Evolutionary conservation across 2,329 filamentous ascomycete species (phyloP), one percentile per base, ranked within the genome.

Genomic region (Fusarium annulatum): DNA sequence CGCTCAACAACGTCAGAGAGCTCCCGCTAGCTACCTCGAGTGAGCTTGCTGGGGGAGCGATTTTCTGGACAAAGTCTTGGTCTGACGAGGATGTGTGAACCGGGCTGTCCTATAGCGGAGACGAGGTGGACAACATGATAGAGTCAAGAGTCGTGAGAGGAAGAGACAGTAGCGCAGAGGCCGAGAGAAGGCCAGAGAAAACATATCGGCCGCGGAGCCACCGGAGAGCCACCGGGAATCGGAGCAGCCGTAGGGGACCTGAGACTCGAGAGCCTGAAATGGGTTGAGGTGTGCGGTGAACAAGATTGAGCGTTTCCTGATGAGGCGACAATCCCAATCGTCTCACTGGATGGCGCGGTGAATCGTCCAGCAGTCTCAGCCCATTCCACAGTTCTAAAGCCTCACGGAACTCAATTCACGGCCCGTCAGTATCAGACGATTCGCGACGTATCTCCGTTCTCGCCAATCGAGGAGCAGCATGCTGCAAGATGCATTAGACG

Each of bases 261-360:
- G 55, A 61, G 46, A 52, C 59, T 63, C 59, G 55, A 43, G 38
- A 43, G 41, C 55, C 46, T 64, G 52, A 67, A 63, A 70, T 53
- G 70, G 74, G 62, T 61, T 71, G 70, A 77, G 76, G 76, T 75
- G 76, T 77, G 66, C 76, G 76, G 76, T 77, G 76, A 77, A 66
- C 36, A 23, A 48, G 43, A 77, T 66, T 34, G 45, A 48, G 41
- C 55, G 59, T 59, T 43, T 65, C 59, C 49, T 39, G 41, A 38
- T 62, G 65, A 73, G 69, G 61, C 49, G 58, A 67, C 23, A n/a
- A 41, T 49, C 34, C 64, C 68, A 63, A 64, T 72, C 59, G 59
- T 62, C 56, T 74, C 71, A 74, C 68, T 55, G 52, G 39, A 57
- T 72, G 71, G 51, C 67, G 67, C 43, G 71, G 67, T 64, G 56